Evolutionary conservation across 352 stramenopile genomes (phyloP), one percentile per base, ranked within the genome.

Genomic region (Globisporangium polare): DNA sequence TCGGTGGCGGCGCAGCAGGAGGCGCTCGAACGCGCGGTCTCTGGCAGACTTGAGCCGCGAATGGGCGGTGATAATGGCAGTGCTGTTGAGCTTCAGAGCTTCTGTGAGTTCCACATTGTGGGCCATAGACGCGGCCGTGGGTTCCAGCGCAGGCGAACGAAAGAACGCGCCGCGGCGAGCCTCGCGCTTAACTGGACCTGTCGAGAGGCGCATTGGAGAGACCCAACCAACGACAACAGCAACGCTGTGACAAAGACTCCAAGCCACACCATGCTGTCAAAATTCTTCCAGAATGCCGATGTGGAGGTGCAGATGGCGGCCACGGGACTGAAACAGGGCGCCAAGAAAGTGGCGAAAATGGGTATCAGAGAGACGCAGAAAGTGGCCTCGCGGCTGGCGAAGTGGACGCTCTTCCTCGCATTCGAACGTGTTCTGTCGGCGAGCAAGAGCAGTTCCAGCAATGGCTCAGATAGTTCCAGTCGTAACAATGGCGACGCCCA

Each of bases 291-390:
- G 9, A 68, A 50, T 10, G 60, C 63, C 8, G 74, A 86, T 17
- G 59, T 86, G 5, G 83, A 92, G 46, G 77, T 85, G 43, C 55
- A 90, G 1, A 75, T 79, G 64, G 79, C 68, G 13, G 79, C 78
- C 3, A 86, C 71, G 6, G 80, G 80, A 12, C 77, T 88, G 45
- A 87, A 85, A n/a, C 77, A 92, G 53, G 83, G 83, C 17, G 80
- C 83, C 33, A 88, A 90, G 71, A 90, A 89, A 31, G 62, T 74
- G 2, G 71, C 68, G 5, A 77, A 82, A 45, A 81, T 92, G 75
- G 66, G 78, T 60, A 37, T 18, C 15, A 39, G 37, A 31, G 65
- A 68, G 20, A 78, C 83, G 67, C 71, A 83, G 43, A 73, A 65
- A 58, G 78, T 90, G 46, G 67, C 80, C 17, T 90, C 83, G 37